phyloP scores from a whole-genome alignment of 2,329 filamentous ascomycete species.

The Diaporthe sp. region DNA sequence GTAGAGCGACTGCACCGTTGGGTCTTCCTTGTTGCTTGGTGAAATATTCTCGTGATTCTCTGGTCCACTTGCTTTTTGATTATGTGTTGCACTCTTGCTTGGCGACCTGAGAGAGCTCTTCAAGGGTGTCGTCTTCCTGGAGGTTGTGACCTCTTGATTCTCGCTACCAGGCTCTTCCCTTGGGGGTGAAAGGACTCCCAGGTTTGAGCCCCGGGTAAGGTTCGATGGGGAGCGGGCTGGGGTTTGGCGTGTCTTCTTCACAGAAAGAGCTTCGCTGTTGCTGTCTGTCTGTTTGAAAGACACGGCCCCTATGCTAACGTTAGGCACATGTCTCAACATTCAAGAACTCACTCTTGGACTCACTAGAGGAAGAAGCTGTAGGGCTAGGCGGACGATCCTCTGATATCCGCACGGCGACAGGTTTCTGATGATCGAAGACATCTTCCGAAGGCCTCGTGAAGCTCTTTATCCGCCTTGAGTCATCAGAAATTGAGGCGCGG shows the following conservation, averaged over 20 bases:
- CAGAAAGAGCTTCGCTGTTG: constrained; percentile 31
- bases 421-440: neutral
- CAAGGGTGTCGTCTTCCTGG: constrained; percentile 15
- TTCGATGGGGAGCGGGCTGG: constrained; percentile 17
- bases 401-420: neutral
- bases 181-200: constrained; percentile 24
- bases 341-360: neutral
- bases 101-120: constrained; percentile 31
- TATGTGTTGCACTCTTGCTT: neutral
- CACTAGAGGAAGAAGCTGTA: constrained; percentile 12
- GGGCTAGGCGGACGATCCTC: constrained; percentile 4
- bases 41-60: neutral
- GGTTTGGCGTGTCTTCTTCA: constrained; percentile 33
- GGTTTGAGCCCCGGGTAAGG: neutral
- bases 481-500: constrained; percentile 27
- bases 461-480: constrained; percentile 30
- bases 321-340: neutral
- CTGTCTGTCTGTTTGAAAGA: constrained; percentile 34
- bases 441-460: constrained; percentile 24
- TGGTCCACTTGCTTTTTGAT: neutral
- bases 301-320: constrained; percentile 28
- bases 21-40: neutral
- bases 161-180: constrained; percentile 23
- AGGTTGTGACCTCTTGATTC: neutral
- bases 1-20: neutral